Evolutionary conservation across 495 filamentous ascomycete species (phyloP), one percentile per base, ranked within the genome.

Genomic region (Penicillium arizonense): DNA sequence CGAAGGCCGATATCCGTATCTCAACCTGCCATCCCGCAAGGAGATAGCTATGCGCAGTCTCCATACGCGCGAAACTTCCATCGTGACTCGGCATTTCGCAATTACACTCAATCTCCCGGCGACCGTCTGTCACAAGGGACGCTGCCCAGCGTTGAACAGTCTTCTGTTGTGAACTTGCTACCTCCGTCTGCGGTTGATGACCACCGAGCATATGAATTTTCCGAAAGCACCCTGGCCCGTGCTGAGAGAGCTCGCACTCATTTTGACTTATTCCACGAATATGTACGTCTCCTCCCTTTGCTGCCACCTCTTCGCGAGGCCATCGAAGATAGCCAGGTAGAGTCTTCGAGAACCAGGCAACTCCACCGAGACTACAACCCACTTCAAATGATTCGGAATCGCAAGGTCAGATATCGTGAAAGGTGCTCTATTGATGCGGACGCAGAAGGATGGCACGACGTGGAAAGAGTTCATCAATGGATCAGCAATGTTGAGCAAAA

Each of bases 351-450:
- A 14, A 1, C 35, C 3, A 20, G 43, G 18, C 44, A 35, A 35
- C 40, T 1, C 35, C 37, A 44, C 7, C 82, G 91, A 43, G 58
- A 64, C 1, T 96, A 96, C 59, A 93, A 97, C 64, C 92, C 91
- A 5, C 75, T 97, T 20, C 92, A 97, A 61, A 86, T 84, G 58
- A 86, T 96, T 43, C 83, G 92, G 16, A 96, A 97, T 59, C 79
- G 91, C 20, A 87, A 89, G 55, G 77, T 92, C 4, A 80, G 92
- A 44, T 84, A 86, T 46, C 78, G 89, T 23, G 87, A 91, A 64
- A 77, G 87, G 28, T 83, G 81, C 50, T 65, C 78, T 0, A 83
- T 95, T 33, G 82, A 92, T 59, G 78, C 85, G 13, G 82, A 87
- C 39, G 74, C 77, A n/a, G 82, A 87, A 44, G 87, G 87, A 1